Evolutionary conservation across 768 basidiomycete species (phyloP).

Genomic region (Lactifluus pinguis): DNA sequence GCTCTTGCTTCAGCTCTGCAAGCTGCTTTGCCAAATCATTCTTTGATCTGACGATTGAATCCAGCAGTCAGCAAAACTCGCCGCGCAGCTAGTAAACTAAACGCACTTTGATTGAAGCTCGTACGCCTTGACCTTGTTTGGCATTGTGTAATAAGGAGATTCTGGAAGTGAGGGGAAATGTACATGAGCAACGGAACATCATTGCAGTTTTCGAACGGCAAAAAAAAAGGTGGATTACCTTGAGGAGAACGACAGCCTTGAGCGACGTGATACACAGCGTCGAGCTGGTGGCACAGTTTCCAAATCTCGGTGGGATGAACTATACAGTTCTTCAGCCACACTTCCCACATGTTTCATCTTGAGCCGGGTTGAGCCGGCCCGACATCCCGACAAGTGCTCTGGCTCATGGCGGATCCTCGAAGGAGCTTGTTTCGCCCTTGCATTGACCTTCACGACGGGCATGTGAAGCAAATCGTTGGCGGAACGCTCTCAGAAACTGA

Average conservation of each 20-base stretch:
- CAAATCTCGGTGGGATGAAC: constrained; percentile 19
- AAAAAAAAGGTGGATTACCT: constrained; percentile 26
- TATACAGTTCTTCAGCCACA: constrained; percentile 39
- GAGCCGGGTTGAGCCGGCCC: background rate
- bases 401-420: constrained; percentile 13
- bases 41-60: constrained; percentile 59
- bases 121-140: constrained; percentile 91
- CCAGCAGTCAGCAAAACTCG: background rate
- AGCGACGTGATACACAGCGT: constrained; percentile 24
- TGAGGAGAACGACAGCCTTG: constrained; percentile 28
- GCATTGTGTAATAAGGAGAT: constrained; percentile 46
- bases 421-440: constrained; percentile 75
- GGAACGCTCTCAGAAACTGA: constrained; percentile 73
- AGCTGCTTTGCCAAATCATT: constrained; percentile 95
- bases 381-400: background rate
- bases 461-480: constrained; percentile 98
- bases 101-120: constrained; percentile 91
- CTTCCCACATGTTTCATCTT: constrained; percentile 24
- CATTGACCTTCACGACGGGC: constrained; percentile 91
- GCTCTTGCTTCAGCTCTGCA: constrained; percentile 89
- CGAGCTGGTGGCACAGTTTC: constrained; percentile 20
- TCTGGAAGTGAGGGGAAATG: background rate
- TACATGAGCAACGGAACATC: background rate
- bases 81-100: background rate
- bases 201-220: background rate